Evolutionary conservation across 768 basidiomycete genomes (phyloP), one percentile per base, ranked within the genome.

Genomic region (Porphyrellus cyaneotinctus): DNA sequence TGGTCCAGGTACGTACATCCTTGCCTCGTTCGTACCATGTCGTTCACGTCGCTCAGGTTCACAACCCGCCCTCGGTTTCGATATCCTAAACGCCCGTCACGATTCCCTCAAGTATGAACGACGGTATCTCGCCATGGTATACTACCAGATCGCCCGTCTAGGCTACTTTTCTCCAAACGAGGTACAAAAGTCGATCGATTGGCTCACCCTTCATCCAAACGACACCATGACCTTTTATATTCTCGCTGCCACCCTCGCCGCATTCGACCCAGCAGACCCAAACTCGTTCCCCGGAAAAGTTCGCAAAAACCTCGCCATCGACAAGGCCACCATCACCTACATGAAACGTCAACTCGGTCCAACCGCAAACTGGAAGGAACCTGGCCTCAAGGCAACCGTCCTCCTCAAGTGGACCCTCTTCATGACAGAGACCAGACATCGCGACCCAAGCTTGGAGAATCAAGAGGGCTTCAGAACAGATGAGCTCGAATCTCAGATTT

Each of bases 331-430:
- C 26, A 74, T 87, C 42, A 57, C 75, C 0, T 82, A 75, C 52
- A 84, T 90, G 85, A 80, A 74, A 18, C 79, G 72, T 49, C 81
- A 80, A 54, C 70, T 88, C 8, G 72, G 76, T 14, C 63, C 78
- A 10, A 59, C 75, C 3, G 70, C 79, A 2, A 70, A 76, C 15
- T 93, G 91, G 90, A 85, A 78, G 49, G 84, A 87, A 18, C 70
- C 76, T 2, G 83, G 83, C 2, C 70, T 95, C 15, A 88, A 86
- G 62, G 85, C 90, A 0, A 76, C 79, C 2, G 63, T 94, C 6
- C 70, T 87, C n/a, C 76, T 97, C 35, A 90, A 91, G 63, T 95
- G 91, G 91, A 87, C 91, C 0, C 75, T 95, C 52, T 91, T 91
- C 67, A 74, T 92, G 58, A 85, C 90, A 2, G 85, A 90, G 57